Evolutionary conservation across 306 rosid genomes (phyloP), one percentile per base, ranked within the genome.

Genomic region (Malus fusca): DNA sequence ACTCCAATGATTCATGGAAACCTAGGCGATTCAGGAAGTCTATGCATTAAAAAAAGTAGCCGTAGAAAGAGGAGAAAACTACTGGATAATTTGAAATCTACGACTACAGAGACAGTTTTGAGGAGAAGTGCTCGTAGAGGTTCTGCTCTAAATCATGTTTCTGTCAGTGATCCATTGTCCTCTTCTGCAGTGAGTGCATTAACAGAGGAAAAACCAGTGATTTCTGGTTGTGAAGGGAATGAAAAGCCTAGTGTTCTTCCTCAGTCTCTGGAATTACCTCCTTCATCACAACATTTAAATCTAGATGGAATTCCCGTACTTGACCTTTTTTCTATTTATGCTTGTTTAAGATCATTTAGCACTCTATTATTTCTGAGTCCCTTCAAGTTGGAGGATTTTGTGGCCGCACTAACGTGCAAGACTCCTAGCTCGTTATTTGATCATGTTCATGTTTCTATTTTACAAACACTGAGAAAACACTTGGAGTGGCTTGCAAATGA

Each of bases 111-210:
- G 76, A 87, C 93, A 11, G 86, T 80, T 82, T 81, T 95, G 83
- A 89, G 99, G 90, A 90, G 99, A 91, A 96, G 98, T 82, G 71
- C 96, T 84, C 99, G 99, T 61, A 83, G 96, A 75, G 96, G 91
- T 53, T 84, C 90, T 33, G 87, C 89, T 65, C 85, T 73, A 71
- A 88, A 82, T 53, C 82, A 15, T 65, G 82, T 78, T 82, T 77
- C 72, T 55, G 87, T 51, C 68, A 80, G 80, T 63, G 90, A 85
- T 84, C 75, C 78, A 25, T 56, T 77, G 73, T 55, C 79, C 68
- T 85, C 95, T 28, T 83, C 87, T 62, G 86, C 72, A 18, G 89
- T 83, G 77, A 82, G 90, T 89, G 88, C 80, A 75, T 82, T 79
- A 73, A 78, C 90, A 48, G 89, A 89, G 78, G 97, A 95, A 77